Evolutionary conservation across 345 rosid genomes (phyloP), one percentile per base, ranked within the genome.

Genomic region (Hibiscus mutabilis): DNA sequence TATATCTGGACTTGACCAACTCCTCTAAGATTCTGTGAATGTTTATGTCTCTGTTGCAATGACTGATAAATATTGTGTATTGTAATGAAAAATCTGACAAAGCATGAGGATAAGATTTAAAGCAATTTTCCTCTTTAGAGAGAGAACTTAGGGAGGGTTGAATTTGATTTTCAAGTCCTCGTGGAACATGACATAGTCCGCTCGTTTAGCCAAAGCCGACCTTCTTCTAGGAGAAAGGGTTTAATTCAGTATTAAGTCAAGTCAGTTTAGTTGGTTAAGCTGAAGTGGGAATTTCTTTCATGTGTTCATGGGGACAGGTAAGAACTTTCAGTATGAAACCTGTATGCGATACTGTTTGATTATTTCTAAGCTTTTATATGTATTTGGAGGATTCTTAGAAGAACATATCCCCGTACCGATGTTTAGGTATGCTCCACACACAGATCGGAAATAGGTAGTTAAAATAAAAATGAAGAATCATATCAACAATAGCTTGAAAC

Each of bases 401-500:
- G 40, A 35, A 6, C 55, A 49, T 49, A 49, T 49, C 55, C 18
- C 59, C 69, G 66, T 46, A 71, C 66, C 11, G 74, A 35, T 60
- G 55, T 46, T 14, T 46, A 14, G 15, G 13, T 14, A 47, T 47
- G n/a, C 15, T 13, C n/a, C 52, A 15, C 15, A 3, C 44, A 40
- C 12, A 1, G 12, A 40, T 40, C 44, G 12, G 44, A 40, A 8
- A 40, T 40, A 10, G 13, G 44, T 40, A 40, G 2, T 40, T 1
- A 10, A 40, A 40, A 10, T 1, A 40, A 40, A 40, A 40, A 40
- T 42, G 46, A 42, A 40, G 44, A 40, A 10, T 40, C 59, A 19
- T 66, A 44, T 64, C 69, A 66, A 71, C 71, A 56, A 59, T 62
- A 51, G 1, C n/a, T 47, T 12, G 5, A 33, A 69, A 24, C 75